A percentile compares a stretch with the other conserved stretches of the same genome.
These are phyloP conservation scores for Aspergillus clavatus DNA, from an alignment of 2,329 filamentous ascomycete genomes.

Conservation along the genomic window DNA sequence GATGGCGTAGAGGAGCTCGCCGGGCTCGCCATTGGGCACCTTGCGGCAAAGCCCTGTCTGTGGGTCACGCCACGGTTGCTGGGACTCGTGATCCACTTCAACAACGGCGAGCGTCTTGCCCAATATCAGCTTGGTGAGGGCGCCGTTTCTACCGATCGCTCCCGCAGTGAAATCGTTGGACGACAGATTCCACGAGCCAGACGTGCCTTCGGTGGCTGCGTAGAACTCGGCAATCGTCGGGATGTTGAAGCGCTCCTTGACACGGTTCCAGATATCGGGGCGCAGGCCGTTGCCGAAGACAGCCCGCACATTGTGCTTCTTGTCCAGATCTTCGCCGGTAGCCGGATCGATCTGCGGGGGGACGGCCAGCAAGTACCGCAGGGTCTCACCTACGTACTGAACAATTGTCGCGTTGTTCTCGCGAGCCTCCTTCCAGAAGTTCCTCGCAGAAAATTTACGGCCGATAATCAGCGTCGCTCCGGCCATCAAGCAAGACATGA, in stretches of 20 bases:
- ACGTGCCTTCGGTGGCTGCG: constrained; percentile 67
- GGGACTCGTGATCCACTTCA: constrained; percentile 65
- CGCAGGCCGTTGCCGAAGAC: constrained; percentile 83
- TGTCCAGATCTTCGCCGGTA: constrained; percentile 66
- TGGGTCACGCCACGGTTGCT: constrained; percentile 63
- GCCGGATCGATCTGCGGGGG: constrained; percentile 56
- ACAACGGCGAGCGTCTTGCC: constrained; percentile 55
- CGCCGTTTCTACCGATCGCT: constrained; percentile 70
- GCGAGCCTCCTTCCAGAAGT: constrained; percentile 74
- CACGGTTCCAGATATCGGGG: constrained; percentile 78
- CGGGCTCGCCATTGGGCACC: constrained; percentile 57
- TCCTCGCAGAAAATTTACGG: constrained; percentile 70
- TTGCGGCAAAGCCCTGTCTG: constrained; percentile 63
- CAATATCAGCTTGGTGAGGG: constrained; percentile 54
- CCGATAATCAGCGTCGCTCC: constrained; percentile 68
- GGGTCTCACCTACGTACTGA: constrained; percentile 85
- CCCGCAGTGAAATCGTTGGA: constrained; percentile 69
- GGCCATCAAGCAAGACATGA: constrained; percentile 55
- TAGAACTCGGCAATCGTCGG: constrained; percentile 75
- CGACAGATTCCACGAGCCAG: constrained; percentile 67
- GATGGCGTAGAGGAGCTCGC: constrained; percentile 70
- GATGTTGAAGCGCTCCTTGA: constrained; percentile 76
- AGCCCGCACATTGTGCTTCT: constrained; percentile 64
- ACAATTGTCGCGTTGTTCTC: constrained; percentile 66
- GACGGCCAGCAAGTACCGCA: constrained; percentile 71